phyloP scores from a whole-genome alignment of 164 flowering plant genomes.

The Annona cherimola region DNA sequence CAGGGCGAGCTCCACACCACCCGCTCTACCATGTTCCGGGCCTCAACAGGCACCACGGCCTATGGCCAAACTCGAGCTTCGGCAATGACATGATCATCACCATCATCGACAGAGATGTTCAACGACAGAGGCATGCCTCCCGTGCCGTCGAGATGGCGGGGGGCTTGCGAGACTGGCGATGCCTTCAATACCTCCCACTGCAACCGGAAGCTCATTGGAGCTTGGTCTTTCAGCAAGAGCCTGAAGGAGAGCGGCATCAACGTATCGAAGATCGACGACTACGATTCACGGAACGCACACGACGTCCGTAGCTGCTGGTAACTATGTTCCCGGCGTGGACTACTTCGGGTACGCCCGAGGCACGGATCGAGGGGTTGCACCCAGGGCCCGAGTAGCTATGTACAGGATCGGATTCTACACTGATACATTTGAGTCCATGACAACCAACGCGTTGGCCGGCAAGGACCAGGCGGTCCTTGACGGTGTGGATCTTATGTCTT shows the following conservation, averaged over 20 bases:
- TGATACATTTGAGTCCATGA: neutral
- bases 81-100: slow-evolving; percentile 13
- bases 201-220: slow-evolving; percentile 19
- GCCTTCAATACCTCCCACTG: slow-evolving; percentile 16
- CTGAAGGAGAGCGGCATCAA: neutral
- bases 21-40: slow-evolving; percentile 9
- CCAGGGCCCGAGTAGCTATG: slow-evolving; percentile 9
- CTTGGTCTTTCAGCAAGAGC: slow-evolving; percentile 12
- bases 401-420: slow-evolving; percentile 12
- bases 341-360: slow-evolving; percentile 66
- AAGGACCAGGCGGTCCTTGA: slow-evolving; percentile 12
- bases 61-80: slow-evolving; percentile 8
- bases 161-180: slow-evolving; percentile 19
- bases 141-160: slow-evolving; percentile 6
- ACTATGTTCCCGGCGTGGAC: slow-evolving; percentile 34
- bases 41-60: slow-evolving; percentile 3
- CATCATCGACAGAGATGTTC: slow-evolving; percentile 6
- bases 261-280: slow-evolving; percentile 2
- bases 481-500: slow-evolving; percentile 18
- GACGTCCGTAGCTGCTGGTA: slow-evolving; percentile 63
- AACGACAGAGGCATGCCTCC: slow-evolving; percentile 6
- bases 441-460: slow-evolving; percentile 9
- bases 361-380: slow-evolving; percentile 51
- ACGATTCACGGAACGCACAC: slow-evolving; percentile 69
- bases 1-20: slow-evolving; percentile 15